These are phyloP conservation scores for Ceratocystis diversiconidia DNA, from an alignment of 2,329 filamentous ascomycete species.

Conservation along the genomic window DNA sequence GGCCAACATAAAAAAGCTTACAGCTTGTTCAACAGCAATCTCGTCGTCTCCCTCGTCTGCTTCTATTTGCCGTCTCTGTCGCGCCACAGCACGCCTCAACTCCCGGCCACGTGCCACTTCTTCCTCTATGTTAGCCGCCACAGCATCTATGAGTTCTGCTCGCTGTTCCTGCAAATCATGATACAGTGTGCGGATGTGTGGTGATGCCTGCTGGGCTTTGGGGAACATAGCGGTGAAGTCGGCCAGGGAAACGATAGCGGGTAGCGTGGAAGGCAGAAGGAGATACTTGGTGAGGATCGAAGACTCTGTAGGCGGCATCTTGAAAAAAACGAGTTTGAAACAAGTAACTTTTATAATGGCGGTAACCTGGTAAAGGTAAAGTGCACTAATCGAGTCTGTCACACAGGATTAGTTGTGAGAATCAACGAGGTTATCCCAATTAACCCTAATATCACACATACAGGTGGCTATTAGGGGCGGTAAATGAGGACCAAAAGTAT, in stretches of 20 bases:
- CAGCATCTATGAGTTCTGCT: slow-evolving; percentile 50
- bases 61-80: slow-evolving; percentile 31
- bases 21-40: slow-evolving; percentile 46
- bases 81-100: slow-evolving; percentile 43
- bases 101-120: slow-evolving; percentile 39
- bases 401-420: neutral
- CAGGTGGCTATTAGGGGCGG: neutral
- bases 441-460: slow-evolving; percentile 4
- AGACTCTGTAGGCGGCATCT: slow-evolving; percentile 60
- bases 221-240: slow-evolving; percentile 70
- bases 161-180: slow-evolving; percentile 66
- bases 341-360: no score
- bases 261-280: slow-evolving; percentile 58
- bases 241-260: slow-evolving; percentile 56
- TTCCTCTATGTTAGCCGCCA: slow-evolving; percentile 49
- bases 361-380: neutral
- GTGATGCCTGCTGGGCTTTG: slow-evolving; percentile 44
- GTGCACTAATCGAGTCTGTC: neutral
- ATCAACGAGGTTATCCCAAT: neutral
- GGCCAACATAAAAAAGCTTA: slow-evolving; percentile 24
- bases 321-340: neutral
- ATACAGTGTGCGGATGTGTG: slow-evolving; percentile 58
- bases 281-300: slow-evolving; percentile 67
- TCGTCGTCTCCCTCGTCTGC: slow-evolving; percentile 47
- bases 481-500: slow-evolving; percentile 11